These are phyloP conservation scores for Xylaria bambusicola DNA, from an alignment of 495 filamentous ascomycete genomes.

Conservation along the genomic window DNA sequence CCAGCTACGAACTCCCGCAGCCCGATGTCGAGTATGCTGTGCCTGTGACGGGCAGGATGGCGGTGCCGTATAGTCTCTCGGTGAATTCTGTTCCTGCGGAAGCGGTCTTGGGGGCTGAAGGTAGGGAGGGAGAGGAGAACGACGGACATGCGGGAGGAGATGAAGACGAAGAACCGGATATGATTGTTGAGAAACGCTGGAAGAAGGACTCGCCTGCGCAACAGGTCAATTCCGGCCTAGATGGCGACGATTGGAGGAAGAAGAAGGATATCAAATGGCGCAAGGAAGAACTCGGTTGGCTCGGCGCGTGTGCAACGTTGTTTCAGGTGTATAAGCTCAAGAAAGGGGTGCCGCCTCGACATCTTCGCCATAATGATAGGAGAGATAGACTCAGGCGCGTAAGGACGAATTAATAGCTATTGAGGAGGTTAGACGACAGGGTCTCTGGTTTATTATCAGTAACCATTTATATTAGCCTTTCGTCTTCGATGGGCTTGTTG, in stretches of 20 bases:
- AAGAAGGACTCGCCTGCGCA: not conserved
- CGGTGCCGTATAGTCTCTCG: not conserved
- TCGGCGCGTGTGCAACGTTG: constrained; percentile 33
- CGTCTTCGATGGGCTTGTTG: too few relatives aligned
- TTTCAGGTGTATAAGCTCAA: constrained; percentile 30
- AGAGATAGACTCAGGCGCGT: constrained; percentile 11
- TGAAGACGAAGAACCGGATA: constrained; percentile 18
- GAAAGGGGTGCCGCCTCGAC: constrained; percentile 24
- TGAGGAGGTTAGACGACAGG: not conserved
- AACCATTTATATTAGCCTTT: too few relatives aligned
- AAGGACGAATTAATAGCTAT: constrained; percentile 13
- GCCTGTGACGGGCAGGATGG: not conserved
- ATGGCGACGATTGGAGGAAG: constrained; percentile 11
- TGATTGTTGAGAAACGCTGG: constrained; percentile 39
- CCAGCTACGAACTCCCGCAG: too few relatives aligned
- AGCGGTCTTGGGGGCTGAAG: not conserved
- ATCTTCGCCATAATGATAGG: not conserved
- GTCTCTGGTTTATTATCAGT: not conserved
- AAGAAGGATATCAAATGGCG: constrained; percentile 36
- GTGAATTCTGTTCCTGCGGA: not conserved
- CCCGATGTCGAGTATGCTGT: constrained; percentile 14
- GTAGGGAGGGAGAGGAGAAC: not conserved
- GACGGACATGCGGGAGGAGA: not conserved
- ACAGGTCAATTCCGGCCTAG: not conserved
- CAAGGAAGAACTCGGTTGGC: constrained; percentile 43